These are phyloP conservation scores for Asparagopsis taxiformis DNA, from an alignment of 31 red algal species.

Conservation along the genomic window DNA sequence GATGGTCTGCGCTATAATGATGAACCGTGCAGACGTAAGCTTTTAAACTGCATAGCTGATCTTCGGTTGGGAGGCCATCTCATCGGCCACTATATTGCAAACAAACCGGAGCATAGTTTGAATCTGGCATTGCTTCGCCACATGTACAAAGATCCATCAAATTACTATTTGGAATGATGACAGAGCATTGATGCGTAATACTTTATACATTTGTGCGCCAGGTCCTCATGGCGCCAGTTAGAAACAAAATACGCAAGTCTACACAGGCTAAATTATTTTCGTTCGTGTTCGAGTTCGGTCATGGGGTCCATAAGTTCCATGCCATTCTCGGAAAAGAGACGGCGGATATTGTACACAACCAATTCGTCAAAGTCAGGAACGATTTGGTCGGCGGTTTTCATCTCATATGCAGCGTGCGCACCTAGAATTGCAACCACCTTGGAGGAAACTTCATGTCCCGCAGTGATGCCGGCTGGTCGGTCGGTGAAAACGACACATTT, in stretches of 20 bases:
- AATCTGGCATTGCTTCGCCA: no score
- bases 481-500: slow-evolving; percentile 90
- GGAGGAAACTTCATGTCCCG: slow-evolving; percentile 79
- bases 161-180: no score
- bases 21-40: no score
- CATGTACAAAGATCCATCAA: no score
- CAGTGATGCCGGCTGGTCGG: slow-evolving; percentile 58
- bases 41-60: no score
- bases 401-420: slow-evolving; percentile 78
- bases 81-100: no score
- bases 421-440: slow-evolving; percentile 80
- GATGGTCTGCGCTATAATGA: no score
- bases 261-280: slow-evolving; percentile 5
- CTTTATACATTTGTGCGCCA: not conserved
- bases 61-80: no score
- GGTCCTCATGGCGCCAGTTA: not conserved
- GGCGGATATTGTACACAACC: slow-evolving; percentile 71
- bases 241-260: not conserved
- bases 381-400: slow-evolving; percentile 71
- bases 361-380: slow-evolving; percentile 73
- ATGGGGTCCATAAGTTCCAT: slow-evolving; percentile 43
- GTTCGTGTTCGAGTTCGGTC: slow-evolving; percentile 42
- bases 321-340: slow-evolving; percentile 80
- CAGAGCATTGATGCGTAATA: no score
- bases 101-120: no score